Conservation (phyloP, 1,284 basidiomycete genomes). For the Boletus sp. region DNA sequence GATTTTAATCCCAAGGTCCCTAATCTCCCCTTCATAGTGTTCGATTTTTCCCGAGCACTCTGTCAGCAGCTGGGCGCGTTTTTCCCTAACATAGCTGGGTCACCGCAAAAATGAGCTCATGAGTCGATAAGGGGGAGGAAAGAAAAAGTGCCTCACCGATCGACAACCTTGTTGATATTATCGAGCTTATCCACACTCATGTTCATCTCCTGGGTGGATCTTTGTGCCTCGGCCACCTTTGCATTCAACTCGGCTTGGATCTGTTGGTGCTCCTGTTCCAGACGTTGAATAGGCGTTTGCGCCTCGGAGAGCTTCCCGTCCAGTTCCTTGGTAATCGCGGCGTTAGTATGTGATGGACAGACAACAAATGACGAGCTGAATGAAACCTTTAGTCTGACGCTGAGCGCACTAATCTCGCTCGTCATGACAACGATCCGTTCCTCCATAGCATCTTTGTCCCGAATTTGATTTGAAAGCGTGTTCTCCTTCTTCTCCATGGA, state of each 20-base stretch:
- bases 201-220: conserved; percentile 60
- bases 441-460: conserved; percentile 61
- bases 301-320: conserved; percentile 62
- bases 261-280: conserved; percentile 59
- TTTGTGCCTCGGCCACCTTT: conserved; percentile 51
- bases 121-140: not conserved
- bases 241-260: conserved; percentile 51
- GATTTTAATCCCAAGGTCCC: conserved; percentile 51
- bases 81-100: conserved; percentile 70
- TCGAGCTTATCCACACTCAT: conserved; percentile 62
- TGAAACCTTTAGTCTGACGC: conserved; percentile 43
- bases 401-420: conserved; percentile 48
- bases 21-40: conserved; percentile 57
- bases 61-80: conserved; percentile 57
- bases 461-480: conserved; percentile 57
- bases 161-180: conserved; percentile 56
- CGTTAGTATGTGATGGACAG: conserved; percentile 1
- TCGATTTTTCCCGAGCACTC: conserved; percentile 62
- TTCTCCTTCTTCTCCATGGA: conserved; percentile 60
- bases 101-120: not conserved
- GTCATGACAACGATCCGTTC: conserved; percentile 59
- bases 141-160: conserved; percentile 44
- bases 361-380: not conserved
- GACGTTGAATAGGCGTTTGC: conserved; percentile 62
- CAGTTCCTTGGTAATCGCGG: conserved; percentile 47